A percentile compares a stretch with the other conserved stretches of the same genome.
Conservation (phyloP, 2,329 filamentous ascomycete genomes). For the Alternaria hordeiaustralica region DNA sequence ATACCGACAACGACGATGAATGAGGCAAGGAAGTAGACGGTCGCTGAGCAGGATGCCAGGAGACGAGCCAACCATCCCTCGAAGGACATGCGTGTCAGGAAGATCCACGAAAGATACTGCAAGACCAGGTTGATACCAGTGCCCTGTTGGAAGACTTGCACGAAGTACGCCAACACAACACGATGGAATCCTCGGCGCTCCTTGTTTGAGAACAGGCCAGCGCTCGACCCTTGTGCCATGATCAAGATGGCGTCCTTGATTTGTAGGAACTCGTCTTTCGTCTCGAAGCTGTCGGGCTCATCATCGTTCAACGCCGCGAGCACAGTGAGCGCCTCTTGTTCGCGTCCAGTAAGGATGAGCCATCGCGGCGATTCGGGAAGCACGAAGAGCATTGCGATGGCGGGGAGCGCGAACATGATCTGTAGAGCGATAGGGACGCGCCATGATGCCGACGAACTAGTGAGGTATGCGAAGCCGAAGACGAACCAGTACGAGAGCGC, state of each 20-base stretch:
- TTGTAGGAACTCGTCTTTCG: constrained; percentile 50
- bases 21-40: constrained; percentile 46
- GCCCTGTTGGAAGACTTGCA: constrained; percentile 55
- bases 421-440: constrained; percentile 65
- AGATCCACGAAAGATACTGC: constrained; percentile 57
- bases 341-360: constrained; percentile 63
- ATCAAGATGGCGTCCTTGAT: constrained; percentile 44
- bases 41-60: constrained; percentile 48
- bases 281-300: constrained; percentile 32
- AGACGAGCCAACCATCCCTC: constrained; percentile 52
- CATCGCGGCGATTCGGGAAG: constrained; percentile 66
- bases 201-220: constrained; percentile 36
- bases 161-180: constrained; percentile 50
- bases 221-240: constrained; percentile 37
- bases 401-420: constrained; percentile 62
- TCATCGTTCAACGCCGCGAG: constrained; percentile 41
- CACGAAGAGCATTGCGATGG: constrained; percentile 58
- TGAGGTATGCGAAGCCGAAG: constrained; percentile 58
- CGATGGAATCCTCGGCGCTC: constrained; percentile 52
- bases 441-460: constrained; percentile 50
- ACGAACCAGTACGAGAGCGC: constrained; percentile 61
- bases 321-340: constrained; percentile 51
- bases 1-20: constrained; percentile 48
- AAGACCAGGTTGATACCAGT: constrained; percentile 41
- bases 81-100: constrained; percentile 58